These are phyloP conservation scores for Tetrahymena thermophila DNA, from an alignment of 73 alveolate genomes.

Conservation along the genomic window DNA sequence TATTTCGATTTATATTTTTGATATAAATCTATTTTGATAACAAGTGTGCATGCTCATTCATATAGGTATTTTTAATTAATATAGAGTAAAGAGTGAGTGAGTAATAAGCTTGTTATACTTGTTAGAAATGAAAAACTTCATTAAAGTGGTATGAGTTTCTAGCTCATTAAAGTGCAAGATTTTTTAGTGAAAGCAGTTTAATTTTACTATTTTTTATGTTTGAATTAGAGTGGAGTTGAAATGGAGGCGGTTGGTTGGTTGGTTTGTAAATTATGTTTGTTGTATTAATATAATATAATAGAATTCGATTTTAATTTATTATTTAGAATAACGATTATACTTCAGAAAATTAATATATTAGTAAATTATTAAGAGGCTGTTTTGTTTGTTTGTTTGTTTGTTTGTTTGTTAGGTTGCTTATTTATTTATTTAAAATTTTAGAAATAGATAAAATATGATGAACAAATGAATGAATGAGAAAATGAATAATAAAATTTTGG, in stretches of 20 bases:
- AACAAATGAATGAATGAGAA: too few species aligned
- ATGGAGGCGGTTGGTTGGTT: not conserved
- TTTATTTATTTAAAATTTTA: too few species aligned
- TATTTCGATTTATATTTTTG: too few species aligned
- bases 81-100: not conserved
- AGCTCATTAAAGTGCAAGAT: too few species aligned
- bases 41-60: not conserved
- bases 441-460: not conserved
- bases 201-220: too few species aligned
- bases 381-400: not conserved
- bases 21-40: too few species aligned
- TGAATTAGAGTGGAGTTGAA: not conserved
- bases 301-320: not conserved
- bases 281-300: too few species aligned
- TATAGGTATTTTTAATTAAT: not conserved
- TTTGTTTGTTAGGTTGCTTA: too few species aligned
- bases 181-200: too few species aligned
- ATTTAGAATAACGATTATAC: not conserved
- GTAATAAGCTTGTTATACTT: not conserved
- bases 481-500: too few species aligned
- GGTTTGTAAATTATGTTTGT: not conserved
- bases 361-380: not conserved
- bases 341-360: not conserved
- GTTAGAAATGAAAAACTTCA: not conserved
- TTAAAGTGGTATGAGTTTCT: too few species aligned